Percentiles rank a stretch among this genome's conserved stretches.
These are phyloP conservation scores for Hypoxylon sp. DNA, from an alignment of 2,329 filamentous ascomycete species.

Conservation along the genomic window DNA sequence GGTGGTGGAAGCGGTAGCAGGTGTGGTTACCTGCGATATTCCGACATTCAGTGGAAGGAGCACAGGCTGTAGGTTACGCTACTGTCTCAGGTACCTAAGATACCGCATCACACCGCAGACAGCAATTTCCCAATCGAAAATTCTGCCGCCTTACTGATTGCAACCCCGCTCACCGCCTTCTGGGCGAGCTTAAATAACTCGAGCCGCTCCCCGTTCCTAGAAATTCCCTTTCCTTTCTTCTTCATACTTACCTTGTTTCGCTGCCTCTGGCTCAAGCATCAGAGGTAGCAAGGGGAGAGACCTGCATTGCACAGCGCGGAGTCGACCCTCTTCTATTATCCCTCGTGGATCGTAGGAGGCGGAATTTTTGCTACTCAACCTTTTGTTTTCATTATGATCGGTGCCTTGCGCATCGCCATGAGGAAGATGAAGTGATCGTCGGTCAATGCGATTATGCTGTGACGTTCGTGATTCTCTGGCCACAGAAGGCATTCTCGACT, in stretches of 20 bases:
- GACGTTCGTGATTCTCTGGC: background rate
- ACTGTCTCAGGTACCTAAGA: no score
- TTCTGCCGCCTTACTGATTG: background rate
- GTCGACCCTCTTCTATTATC: conserved; percentile 56
- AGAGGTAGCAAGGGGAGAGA: conserved; percentile 52
- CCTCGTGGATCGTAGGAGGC: conserved; percentile 51
- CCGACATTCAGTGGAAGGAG: no score
- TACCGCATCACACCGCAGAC: no score
- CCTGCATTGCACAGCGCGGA: conserved; percentile 71
- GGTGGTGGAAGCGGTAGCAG: no score
- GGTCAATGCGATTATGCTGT: background rate
- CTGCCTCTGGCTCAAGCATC: conserved; percentile 48
- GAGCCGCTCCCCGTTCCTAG: background rate
- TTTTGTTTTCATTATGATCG: conserved; percentile 34
- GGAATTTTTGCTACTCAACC: conserved; percentile 53
- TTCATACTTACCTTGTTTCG: conserved; percentile 55
- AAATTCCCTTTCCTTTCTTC: conserved; percentile 35
- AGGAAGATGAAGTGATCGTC: conserved; percentile 16
- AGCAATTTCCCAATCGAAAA: background rate
- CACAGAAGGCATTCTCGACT: no score
- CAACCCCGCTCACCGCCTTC: background rate
- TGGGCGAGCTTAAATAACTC: conserved; percentile 2
- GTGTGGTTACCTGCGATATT: no score
- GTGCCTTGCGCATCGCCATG: conserved; percentile 31
- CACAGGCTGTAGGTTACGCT: no score